Base-by-base conservation (phyloP, 441 rosid genomes). In the Populus hybrid region DNA sequence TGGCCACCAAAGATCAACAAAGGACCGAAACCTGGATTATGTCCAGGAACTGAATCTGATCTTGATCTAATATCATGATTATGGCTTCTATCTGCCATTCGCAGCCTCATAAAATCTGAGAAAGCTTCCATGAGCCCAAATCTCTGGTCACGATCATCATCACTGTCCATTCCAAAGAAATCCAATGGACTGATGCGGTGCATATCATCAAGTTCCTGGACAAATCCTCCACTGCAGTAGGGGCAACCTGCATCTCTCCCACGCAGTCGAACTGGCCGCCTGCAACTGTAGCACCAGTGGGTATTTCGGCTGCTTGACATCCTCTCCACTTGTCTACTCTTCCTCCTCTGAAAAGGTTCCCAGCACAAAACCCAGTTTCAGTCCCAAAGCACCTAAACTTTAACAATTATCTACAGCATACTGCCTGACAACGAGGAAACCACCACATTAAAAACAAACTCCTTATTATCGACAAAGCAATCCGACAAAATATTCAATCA, bases 201-300 rank as follows among this genome's bases (percentile, higher is more conserved):
- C 92, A 91, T 83, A 75, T 94, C 90, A 79, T 86, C 92, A 69
- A 93, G 90, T 28, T 26, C 28, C 28, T 26, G 28, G 28, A 26
- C 28, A 26, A 26, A 26, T 26, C 28, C 28, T 26, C 28, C 32
- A 30, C 32, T 30, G 32, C 32, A 30, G 32, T 30, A 30, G 4
- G 32, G 32, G 32, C 32, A 30, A 30, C 4, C 32, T 9, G 89
- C 71, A 81, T 90, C 95, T 70, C 75, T 77, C 53, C 91, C 94
- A 7, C 79, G 91, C 67, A 90, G 81, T 42, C 89, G 85, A 81
- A 92, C 85, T 67, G 92, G 89, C 50, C 93, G 90, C 80, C 88
- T 85, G 78, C 99, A 95, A 78, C 87, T 79, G 86, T 93, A 85
- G 84, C 99, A 95, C 99, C 99, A 93, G 66, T 95, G 98, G 63